phyloP scores from a whole-genome alignment of 2,329 filamentous ascomycete genomes.

The Cordyceps militaris region DNA sequence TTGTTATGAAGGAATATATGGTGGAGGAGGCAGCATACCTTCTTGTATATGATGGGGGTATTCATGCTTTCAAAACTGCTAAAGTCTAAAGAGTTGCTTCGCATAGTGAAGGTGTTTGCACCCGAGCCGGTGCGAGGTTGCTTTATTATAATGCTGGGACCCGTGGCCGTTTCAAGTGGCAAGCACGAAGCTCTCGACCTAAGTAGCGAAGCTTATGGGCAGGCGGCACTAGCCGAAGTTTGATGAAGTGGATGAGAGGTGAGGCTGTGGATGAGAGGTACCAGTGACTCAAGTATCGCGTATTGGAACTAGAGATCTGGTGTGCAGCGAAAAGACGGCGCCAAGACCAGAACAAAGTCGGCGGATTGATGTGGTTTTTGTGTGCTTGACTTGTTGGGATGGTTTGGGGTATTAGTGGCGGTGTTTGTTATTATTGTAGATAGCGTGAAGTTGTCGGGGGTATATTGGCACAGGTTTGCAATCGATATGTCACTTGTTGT shows the following conservation, averaged over 20 bases:
- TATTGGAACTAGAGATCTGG: too few relatives aligned
- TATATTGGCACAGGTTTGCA: background rate
- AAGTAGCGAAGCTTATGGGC: background rate
- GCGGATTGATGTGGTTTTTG: too few relatives aligned
- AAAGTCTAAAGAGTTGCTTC: conserved; percentile 8
- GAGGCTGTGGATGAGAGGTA: background rate
- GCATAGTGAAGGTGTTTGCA: background rate
- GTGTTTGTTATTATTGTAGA: background rate
- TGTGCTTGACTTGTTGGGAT: too few relatives aligned
- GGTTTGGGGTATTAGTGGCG: background rate
- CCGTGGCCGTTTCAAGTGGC: background rate
- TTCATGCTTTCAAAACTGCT: conserved; percentile 8
- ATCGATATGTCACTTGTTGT: background rate
- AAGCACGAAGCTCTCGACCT: background rate
- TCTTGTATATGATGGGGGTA: conserved; percentile 1
- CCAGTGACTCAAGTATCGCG: background rate
- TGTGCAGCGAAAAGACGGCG: too few relatives aligned
- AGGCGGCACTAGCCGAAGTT: background rate
- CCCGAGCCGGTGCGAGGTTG: background rate
- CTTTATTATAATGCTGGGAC: background rate
- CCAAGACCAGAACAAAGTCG: background rate
- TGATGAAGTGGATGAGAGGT: background rate
- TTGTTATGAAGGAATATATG: background rate
- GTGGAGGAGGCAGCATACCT: background rate
- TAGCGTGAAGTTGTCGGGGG: background rate